Evolutionary conservation across 208 protist genomes (phyloP), one percentile per base, ranked within the genome.

Genomic region (Acanthamoeba sp.): DNA sequence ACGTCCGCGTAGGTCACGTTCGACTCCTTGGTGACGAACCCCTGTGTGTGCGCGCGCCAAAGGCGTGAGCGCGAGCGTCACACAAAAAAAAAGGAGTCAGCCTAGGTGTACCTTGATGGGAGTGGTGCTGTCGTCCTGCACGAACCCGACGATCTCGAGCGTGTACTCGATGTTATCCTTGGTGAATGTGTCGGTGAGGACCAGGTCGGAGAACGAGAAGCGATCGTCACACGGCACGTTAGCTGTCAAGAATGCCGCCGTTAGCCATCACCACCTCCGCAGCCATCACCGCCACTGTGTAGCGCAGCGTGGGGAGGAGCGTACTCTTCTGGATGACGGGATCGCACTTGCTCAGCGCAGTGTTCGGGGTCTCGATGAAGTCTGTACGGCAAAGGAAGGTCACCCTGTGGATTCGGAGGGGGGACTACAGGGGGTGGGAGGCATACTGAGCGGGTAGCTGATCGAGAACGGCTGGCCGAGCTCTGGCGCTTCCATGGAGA

Each of bases 151-250:
- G 40, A 88, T 88, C 42, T 88, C 14, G 34, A 88, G 80, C n/a
- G 80, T 88, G 80, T 88, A 88, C 50, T 88, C 80, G 34, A 57
- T 88, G 80, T 88, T 88, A 38, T 88, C 80, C 50, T 88, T 88
- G 24, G 50, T 88, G 80, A 88, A 88, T 4, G 48, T 88, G 34
- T 88, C 80, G 34, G 80, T 88, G 48, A 88, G 50, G 80, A 57
- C 80, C 48, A 88, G 80, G 24, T 52, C 80, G 18, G 80, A 64
- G 80, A 88, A 88, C 48, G 80, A 64, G 50, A 88, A 88, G 27
- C 40, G 48, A 55, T 88, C 80, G 50, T 88, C 80, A 27, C 80
- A 88, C 14, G 80, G 80, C 80, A 88, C 80, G n/a, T 29, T 38
- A n/a, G 36, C 80, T 88, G 42, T 48, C n/a, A 52, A 18, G 14